Evolutionary conservation across 352 stramenopile species (phyloP).

Genomic region (Phytophthora colocasiae): DNA sequence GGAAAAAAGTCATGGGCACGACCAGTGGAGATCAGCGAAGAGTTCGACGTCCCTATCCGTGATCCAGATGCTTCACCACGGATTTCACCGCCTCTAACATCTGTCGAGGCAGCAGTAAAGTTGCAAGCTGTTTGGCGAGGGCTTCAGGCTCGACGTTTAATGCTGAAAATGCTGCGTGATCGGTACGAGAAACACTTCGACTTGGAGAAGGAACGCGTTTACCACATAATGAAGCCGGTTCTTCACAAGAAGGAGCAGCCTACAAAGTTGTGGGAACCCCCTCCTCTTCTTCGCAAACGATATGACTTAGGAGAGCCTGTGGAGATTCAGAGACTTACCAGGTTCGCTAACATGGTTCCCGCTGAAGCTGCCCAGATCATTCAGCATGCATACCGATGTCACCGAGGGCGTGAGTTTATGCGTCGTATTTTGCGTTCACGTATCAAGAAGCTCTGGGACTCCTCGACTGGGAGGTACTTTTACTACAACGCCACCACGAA

Average conservation of each 20-base stretch:
- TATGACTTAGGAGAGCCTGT: constrained; percentile 73
- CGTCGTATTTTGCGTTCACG: constrained; percentile 52
- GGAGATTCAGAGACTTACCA: constrained; percentile 61
- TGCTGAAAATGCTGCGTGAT: constrained; percentile 32
- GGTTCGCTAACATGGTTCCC: constrained; percentile 51
- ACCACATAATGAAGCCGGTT: constrained; percentile 43
- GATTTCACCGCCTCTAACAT: constrained; percentile 61
- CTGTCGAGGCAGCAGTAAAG: constrained; percentile 52
- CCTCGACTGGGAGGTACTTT: constrained; percentile 54
- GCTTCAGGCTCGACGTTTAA: constrained; percentile 35
- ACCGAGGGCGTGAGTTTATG: constrained; percentile 49
- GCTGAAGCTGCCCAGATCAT: constrained; percentile 67
- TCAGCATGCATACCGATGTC: constrained; percentile 56
- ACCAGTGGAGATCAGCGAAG: constrained; percentile 42
- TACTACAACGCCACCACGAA: constrained; percentile 83
- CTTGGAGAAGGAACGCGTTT: constrained; percentile 58
- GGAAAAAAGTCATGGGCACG: constrained; percentile 55
- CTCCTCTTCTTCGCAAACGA: constrained; percentile 52
- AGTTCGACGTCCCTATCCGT: constrained; percentile 72
- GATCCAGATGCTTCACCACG: constrained; percentile 64
- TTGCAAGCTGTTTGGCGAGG: constrained; percentile 55
- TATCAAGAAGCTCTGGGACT: constrained; percentile 69
- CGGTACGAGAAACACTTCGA: constrained; percentile 82
- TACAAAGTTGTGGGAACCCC: constrained; percentile 37
- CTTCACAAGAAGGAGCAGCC: constrained; percentile 23